Conservation (phyloP, 257 asterid genomes). For the Solanum pinnatisectum region DNA sequence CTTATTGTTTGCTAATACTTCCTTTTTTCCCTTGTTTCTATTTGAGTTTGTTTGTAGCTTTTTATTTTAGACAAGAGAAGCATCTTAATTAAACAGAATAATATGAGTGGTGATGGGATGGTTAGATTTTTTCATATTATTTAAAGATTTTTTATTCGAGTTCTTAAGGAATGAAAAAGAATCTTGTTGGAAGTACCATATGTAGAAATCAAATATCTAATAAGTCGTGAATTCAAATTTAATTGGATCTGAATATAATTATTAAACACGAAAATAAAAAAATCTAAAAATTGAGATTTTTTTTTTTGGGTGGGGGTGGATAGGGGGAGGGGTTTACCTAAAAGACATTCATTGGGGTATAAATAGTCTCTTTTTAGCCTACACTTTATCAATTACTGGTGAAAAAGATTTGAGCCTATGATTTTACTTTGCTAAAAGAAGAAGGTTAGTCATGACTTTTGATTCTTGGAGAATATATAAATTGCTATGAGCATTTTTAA, state of each 20-base stretch:
- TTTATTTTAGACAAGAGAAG: neutral
- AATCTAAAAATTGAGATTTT: neutral
- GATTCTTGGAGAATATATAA: neutral
- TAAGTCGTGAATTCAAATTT: too few species aligned
- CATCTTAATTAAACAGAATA: neutral
- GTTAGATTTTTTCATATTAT: too few species aligned
- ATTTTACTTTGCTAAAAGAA: neutral
- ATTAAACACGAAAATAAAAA: neutral
- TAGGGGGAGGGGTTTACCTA: neutral
- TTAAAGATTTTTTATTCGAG: neutral
- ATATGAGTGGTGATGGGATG: too few species aligned
- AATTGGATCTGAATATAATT: neutral
- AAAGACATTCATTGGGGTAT: neutral
- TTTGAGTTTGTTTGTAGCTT: neutral
- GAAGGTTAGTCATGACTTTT: neutral
- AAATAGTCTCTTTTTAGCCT: neutral
- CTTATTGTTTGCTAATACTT: neutral
- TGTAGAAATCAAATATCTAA: fast-evolving
- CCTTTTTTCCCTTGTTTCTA: too few species aligned
- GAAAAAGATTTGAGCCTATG: neutral
- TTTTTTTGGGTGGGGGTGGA: neutral
- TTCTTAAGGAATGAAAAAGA: too few species aligned
- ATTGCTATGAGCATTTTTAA: neutral
- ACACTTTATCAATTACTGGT: neutral
- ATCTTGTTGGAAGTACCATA: too few species aligned